Conservation (phyloP, 2,329 filamentous ascomycete species). For the Fusarium neocosmosporiellum region DNA sequence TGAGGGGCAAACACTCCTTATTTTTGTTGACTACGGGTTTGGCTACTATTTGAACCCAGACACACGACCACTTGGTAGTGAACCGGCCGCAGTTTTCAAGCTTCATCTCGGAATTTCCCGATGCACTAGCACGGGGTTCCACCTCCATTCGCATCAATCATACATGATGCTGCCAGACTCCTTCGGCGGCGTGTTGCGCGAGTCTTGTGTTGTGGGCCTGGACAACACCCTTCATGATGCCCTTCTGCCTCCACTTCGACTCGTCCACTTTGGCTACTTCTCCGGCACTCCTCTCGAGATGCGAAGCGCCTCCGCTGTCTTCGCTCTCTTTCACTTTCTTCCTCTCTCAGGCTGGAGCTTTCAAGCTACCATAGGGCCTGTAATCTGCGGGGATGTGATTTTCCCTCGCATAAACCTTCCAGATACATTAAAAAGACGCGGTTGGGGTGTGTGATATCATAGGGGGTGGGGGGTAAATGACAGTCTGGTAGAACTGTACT, state of each 20-base stretch:
- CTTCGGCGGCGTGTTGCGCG: slow-evolving; percentile 34
- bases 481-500: slow-evolving; percentile 42
- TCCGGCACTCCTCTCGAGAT: slow-evolving; percentile 33
- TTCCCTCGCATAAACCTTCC: slow-evolving; percentile 51
- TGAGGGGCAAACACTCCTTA: slow-evolving; percentile 33
- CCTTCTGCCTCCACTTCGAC: slow-evolving; percentile 31
- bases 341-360: slow-evolving; percentile 68
- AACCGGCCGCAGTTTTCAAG: slow-evolving; percentile 40
- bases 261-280: slow-evolving; percentile 33
- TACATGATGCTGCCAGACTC: slow-evolving; percentile 34
- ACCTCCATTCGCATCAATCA: slow-evolving; percentile 22
- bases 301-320: slow-evolving; percentile 36
- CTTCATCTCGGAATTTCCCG: slow-evolving; percentile 38
- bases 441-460: slow-evolving; percentile 48
- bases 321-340: slow-evolving; percentile 40
- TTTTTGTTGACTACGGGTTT: slow-evolving; percentile 42
- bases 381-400: slow-evolving; percentile 40
- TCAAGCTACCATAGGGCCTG: slow-evolving; percentile 72
- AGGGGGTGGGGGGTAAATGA: slow-evolving; percentile 41
- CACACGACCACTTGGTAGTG: slow-evolving; percentile 43
- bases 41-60: slow-evolving; percentile 36
- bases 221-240: slow-evolving; percentile 42
- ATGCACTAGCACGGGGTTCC: slow-evolving; percentile 46
- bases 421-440: slow-evolving; percentile 52
- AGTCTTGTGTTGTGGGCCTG: slow-evolving; percentile 37